Percentiles rank a stretch among this genome's conserved stretches.
Conservation (phyloP, 306 rosid genomes). For the Glycine latifolia region DNA sequence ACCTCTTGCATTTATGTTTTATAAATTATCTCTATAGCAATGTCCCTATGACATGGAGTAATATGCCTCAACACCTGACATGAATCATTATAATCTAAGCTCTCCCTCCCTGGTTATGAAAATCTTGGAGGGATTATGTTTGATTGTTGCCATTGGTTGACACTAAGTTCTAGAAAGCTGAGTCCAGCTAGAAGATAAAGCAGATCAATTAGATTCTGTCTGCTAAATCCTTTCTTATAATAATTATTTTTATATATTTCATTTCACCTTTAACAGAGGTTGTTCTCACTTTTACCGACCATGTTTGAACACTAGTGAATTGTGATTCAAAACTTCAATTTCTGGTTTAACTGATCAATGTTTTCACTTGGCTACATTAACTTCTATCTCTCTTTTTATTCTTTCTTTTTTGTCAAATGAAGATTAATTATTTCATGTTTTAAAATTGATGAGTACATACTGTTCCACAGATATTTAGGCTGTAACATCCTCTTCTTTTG, state of each 20-base stretch:
- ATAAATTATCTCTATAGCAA: not conserved
- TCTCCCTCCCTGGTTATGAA: slow-evolving; percentile 48
- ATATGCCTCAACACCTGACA: slow-evolving; percentile 57
- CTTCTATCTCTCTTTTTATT: not conserved
- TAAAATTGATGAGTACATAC: not conserved
- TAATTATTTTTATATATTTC: slow-evolving; percentile 37
- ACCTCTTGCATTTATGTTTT: slow-evolving; percentile 46
- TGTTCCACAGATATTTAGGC: slow-evolving; percentile 24
- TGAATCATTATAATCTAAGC: slow-evolving; percentile 62
- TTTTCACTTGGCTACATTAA: slow-evolving; percentile 32
- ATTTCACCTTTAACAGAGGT: slow-evolving; percentile 46
- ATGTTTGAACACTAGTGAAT: slow-evolving; percentile 36
- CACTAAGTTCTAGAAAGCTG: slow-evolving; percentile 63
- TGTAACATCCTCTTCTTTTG: slow-evolving; percentile 36
- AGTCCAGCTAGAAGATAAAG: slow-evolving; percentile 70
- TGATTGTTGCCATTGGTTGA: slow-evolving; percentile 62
- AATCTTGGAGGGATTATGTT: slow-evolving; percentile 64
- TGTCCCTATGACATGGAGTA: slow-evolving; percentile 14
- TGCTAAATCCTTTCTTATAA: slow-evolving; percentile 49
- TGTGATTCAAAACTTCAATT: slow-evolving; percentile 44
- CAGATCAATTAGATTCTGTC: slow-evolving; percentile 58
- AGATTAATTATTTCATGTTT: not conserved
- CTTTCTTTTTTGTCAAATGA: not conserved
- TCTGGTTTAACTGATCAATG: slow-evolving; percentile 18
- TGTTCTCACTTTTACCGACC: slow-evolving; percentile 47